Base-by-base conservation (phyloP, 2,329 filamentous ascomycete species). In the Alternaria infectoria region DNA sequence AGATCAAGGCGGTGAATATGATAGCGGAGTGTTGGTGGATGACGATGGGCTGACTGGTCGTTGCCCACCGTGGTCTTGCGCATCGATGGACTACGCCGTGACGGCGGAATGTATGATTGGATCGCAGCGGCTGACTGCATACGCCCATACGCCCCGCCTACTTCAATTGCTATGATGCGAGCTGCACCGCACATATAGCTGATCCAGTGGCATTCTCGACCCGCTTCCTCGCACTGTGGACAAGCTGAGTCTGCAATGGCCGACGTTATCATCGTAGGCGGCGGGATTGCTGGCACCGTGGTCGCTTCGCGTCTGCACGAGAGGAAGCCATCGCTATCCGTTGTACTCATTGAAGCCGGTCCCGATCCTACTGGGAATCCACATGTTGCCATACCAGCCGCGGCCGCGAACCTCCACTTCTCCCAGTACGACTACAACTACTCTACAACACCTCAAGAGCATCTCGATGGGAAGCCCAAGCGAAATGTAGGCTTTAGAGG, bases 301-400 rank as follows among this genome's bases (percentile, higher is more conserved):
- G 60, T 78, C 7, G 73, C 75, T 57, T 75, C 79, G 54, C 74
- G 74, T 21, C 67, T 80, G 4, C 65, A 72, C 15, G 28, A 76
- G 36, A 57, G 55, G 4, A 51, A 57, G 7, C 68, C 70, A 2
- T 30, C 54, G 0, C 51, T 74, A 2, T 62, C 57, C 2, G 74
- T 80, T n/a, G 43, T 73, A 5, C 51, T 81, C 4, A 64, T 79
- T 12, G 79, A 81, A 63, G 74, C 28, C 28, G 28, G 28, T 30
- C 28, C 28, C 28, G 28, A 30, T 30, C 28, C 28, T 30, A 30
- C 28, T 30, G 28, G 28, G 28, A 30, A 30, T 30, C 28, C 28
- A 30, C 28, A 30, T 30, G 28, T 30, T 12, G 6, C 28, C 28
- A 30, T 30, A 30, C 28, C 28, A 30, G 28, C 28, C 28, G 28